A percentile compares a stretch with the other conserved stretches of the same genome.
These are phyloP conservation scores for Pseudogymnoascus sp. DNA, from an alignment of 2,329 filamentous ascomycete genomes.

Conservation along the genomic window DNA sequence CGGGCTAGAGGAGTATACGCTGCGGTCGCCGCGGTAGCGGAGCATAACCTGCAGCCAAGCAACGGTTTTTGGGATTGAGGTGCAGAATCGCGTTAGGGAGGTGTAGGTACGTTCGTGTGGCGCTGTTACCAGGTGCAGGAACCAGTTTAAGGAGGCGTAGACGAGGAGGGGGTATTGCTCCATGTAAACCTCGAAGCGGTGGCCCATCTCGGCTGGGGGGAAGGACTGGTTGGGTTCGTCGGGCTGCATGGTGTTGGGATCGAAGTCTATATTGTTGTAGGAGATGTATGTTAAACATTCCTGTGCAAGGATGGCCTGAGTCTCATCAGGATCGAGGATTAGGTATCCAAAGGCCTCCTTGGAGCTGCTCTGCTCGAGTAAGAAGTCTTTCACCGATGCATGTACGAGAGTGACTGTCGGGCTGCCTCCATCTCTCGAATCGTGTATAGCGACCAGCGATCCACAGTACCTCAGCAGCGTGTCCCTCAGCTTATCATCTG, in stretches of 20 bases:
- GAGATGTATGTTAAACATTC: background rate
- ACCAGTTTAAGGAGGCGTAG: slow-evolving; percentile 1
- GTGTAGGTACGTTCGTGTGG: background rate
- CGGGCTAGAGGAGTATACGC: background rate
- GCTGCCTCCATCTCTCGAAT: background rate
- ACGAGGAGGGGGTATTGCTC: slow-evolving; percentile 2
- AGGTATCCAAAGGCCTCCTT: background rate
- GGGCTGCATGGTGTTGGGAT: background rate
- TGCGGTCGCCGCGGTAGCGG: background rate
- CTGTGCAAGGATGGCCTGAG: background rate
- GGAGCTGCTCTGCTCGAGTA: background rate
- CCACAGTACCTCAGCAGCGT: background rate
- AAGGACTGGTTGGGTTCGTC: background rate
- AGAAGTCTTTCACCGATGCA: background rate
- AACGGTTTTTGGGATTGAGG: background rate
- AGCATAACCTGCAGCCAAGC: background rate
- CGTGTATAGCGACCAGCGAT: background rate
- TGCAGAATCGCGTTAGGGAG: background rate
- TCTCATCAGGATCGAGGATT: background rate
- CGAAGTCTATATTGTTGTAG: background rate
- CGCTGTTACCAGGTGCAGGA: background rate
- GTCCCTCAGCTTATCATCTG: background rate
- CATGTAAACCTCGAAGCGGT: background rate
- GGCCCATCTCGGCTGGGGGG: background rate
- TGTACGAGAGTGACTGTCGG: background rate